Evolutionary conservation across 345 rosid species (phyloP).

Genomic region (Brassica juncea): DNA sequence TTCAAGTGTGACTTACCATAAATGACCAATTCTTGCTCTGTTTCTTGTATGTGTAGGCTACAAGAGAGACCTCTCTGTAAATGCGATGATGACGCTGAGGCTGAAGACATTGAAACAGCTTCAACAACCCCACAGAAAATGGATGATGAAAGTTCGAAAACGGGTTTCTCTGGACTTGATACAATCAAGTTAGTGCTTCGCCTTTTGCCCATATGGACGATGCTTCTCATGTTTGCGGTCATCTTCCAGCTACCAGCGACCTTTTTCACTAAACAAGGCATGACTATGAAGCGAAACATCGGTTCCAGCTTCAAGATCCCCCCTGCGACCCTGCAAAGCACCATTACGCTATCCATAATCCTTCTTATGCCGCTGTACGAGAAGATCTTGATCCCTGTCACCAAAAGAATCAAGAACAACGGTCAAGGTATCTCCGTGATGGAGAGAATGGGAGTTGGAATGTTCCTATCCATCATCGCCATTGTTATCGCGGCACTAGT

Average conservation of each 20-base stretch:
- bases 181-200: conserved; percentile 59
- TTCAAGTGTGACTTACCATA: neutral
- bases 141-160: conserved; percentile 33
- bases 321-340: conserved; percentile 85
- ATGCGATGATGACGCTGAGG: conserved; percentile 29
- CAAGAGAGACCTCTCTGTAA: conserved; percentile 74
- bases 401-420: conserved; percentile 45
- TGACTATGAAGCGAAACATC: conserved; percentile 70
- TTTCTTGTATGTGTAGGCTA: conserved; percentile 50
- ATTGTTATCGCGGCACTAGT: conserved; percentile 79
- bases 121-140: conserved; percentile 16
- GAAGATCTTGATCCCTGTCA: conserved; percentile 56
- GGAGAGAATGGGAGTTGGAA: conserved; percentile 90
- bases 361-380: conserved; percentile 89
- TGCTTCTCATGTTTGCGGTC: conserved; percentile 87
- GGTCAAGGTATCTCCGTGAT: conserved; percentile 61
- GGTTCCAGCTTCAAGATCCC: conserved; percentile 78
- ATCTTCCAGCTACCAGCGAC: conserved; percentile 89
- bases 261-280: conserved; percentile 92
- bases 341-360: conserved; percentile 79
- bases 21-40: neutral
- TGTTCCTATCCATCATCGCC: conserved; percentile 78
- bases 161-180: conserved; percentile 28
- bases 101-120: conserved; percentile 15
- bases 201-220: conserved; percentile 86